phyloP scores from a whole-genome alignment of 306 rosid genomes.

The Biancaea sappan region DNA sequence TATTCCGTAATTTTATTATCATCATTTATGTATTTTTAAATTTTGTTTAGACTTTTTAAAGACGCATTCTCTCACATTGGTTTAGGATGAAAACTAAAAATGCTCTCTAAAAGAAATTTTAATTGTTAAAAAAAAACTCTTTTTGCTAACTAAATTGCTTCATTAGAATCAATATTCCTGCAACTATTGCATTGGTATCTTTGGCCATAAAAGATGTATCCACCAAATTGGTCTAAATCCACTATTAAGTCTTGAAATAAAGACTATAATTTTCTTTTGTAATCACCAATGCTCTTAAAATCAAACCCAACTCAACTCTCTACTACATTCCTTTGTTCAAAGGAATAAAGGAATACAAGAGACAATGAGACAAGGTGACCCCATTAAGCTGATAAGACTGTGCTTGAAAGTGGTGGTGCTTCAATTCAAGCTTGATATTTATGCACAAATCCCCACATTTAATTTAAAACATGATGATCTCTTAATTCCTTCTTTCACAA shows the following conservation, averaged over 20 bases:
- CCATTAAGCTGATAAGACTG: constrained; percentile 38
- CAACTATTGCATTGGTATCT: background rate
- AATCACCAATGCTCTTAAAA: background rate
- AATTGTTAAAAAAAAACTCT: no score
- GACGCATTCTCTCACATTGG: no score
- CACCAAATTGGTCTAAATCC: background rate
- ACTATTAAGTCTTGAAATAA: background rate
- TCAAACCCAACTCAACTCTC: constrained; percentile 34
- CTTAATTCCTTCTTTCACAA: constrained; percentile 34
- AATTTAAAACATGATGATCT: constrained; percentile 25
- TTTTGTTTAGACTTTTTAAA: no score
- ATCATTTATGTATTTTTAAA: no score
- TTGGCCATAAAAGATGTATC: background rate
- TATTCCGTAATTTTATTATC: no score
- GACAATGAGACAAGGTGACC: constrained; percentile 33
- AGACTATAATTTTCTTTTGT: background rate
- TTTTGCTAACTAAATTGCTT: no score
- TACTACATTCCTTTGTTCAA: constrained; percentile 45
- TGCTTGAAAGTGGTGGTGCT: constrained; percentile 30
- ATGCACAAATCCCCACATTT: constrained; percentile 52
- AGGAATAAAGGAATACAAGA: constrained; percentile 54
- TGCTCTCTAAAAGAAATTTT: no score
- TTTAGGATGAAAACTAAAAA: no score
- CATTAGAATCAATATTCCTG: background rate
- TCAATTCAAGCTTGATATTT: no score